Percentiles rank a stretch among this genome's conserved stretches.
These are phyloP conservation scores for Colletotrichum limetticola DNA, from an alignment of 2,329 filamentous ascomycete genomes.

Conservation along the genomic window DNA sequence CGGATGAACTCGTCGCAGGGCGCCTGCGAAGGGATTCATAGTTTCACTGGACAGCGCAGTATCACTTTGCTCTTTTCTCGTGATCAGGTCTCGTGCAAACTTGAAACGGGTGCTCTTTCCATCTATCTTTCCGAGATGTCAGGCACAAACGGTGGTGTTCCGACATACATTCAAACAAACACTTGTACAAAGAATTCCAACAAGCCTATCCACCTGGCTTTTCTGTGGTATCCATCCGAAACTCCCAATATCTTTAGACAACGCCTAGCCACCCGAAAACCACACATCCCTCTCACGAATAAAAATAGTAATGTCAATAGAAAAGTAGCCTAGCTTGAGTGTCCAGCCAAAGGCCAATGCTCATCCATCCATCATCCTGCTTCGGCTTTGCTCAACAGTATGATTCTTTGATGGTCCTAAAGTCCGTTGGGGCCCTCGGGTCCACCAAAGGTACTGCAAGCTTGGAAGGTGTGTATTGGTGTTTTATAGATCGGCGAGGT, in stretches of 20 bases:
- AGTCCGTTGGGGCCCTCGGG: too few species aligned
- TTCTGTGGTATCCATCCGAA: slow-evolving; percentile 13
- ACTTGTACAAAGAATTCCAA: slow-evolving; percentile 1
- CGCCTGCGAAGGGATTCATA: not conserved
- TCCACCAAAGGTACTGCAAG: not conserved
- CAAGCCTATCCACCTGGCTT: not conserved
- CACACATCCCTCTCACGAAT: not conserved
- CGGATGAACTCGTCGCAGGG: not conserved
- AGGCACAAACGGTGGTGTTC: not conserved
- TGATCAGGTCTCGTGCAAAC: not conserved
- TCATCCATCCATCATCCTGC: not conserved
- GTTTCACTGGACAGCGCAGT: not conserved
- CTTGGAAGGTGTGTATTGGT: not conserved
- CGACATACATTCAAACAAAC: not conserved
- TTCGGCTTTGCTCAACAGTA: not conserved
- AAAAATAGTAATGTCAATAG: not conserved
- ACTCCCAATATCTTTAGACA: not conserved
- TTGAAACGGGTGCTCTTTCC: not conserved
- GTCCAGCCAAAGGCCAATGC: not conserved
- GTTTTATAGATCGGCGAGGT: slow-evolving; percentile 51
- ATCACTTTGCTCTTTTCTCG: not conserved
- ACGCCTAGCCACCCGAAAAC: not conserved
- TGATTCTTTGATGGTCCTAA: not conserved
- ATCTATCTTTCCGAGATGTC: not conserved
- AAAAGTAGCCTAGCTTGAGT: not conserved